Base-by-base conservation (phyloP, 2,329 filamentous ascomycete genomes). In the Aspergillus brasiliensis region DNA sequence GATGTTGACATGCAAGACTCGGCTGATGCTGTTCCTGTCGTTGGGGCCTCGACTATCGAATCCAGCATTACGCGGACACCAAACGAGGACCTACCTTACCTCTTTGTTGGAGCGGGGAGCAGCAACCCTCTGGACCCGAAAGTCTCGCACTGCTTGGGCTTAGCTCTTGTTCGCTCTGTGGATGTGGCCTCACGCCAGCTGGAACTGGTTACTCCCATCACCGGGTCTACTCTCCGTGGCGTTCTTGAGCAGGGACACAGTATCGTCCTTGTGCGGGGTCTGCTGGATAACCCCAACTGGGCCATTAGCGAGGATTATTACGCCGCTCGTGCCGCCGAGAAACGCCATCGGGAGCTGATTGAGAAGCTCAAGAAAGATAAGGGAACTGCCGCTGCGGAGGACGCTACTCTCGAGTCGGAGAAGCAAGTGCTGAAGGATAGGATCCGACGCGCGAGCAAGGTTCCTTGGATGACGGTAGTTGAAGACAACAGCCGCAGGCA, bases 161-260 rank as follows among this genome's bases (percentile, higher is more conserved):
- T 85, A 23, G 80, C 79, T 11, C 65, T 81, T 27, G 72, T 82
- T 31, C 79, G 77, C 6, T 75, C 73, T 27, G 75, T 81, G 55
- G 69, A 82, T 59, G 64, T 70, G 21, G 62, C 67, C 13, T 68
- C 75, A 2, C 73, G 73, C n/a, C 74, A 75, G 56, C 66, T 82
- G 13, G 80, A 81, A 51, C 71, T 81, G 17, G 71, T 84, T 13
- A 84, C 84, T 0, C 84, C 85, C 0, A 75, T 82, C 56, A 60
- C 74, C 3, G 57, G 65, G 19, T 64, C 67, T 3, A 63, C 60
- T 8, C 65, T 80, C 31, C 67, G 67, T 10, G 62, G 69, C 6
- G 64, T 73, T 2, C 61, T 78, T 5, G 67, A 76, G 27, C 68
- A 76, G 31, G 73, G 75, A 2, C 67, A 73, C 19, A 70, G 74